Percentiles rank a stretch among this genome's conserved stretches.
Evolutionary conservation across 225 moss, liverwort and hornwort genomes (phyloP).

Genomic region (Bryoerythrophyllum caledonicum): DNA sequence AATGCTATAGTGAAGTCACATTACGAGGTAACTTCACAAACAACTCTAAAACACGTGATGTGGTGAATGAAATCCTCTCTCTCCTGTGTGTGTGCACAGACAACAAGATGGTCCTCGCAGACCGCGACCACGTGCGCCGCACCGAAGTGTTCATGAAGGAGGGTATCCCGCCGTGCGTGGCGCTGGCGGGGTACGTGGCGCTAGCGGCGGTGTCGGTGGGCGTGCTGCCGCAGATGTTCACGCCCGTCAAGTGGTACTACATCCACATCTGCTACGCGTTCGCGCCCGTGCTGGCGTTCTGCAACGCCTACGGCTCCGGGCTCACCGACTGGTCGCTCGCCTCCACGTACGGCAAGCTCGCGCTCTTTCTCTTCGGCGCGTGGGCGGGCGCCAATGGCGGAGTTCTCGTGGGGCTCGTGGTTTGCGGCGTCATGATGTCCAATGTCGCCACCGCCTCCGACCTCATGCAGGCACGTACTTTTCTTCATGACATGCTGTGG

Average conservation of each 20-base stretch:
- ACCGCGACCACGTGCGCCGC: conserved; percentile 57
- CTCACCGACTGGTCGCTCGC: conserved; percentile 93
- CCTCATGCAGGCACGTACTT: conserved; percentile 55
- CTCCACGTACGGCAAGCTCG: conserved; percentile 87
- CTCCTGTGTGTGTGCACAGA: conserved; percentile 30
- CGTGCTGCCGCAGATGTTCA: conserved; percentile 68
- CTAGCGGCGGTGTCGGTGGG: conserved; percentile 53
- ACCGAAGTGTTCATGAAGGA: conserved; percentile 70
- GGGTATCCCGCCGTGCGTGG: conserved; percentile 71
- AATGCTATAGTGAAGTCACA: too few species aligned
- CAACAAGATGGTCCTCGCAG: conserved; percentile 20
- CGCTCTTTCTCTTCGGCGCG: conserved; percentile 86
- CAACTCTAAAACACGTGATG: too few species aligned
- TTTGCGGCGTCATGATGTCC: conserved; percentile 90
- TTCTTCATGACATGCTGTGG: too few species aligned
- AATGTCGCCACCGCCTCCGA: conserved; percentile 79
- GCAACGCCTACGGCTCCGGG: conserved; percentile 81
- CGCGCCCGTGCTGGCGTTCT: conserved; percentile 89
- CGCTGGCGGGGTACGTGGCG: conserved; percentile 58
- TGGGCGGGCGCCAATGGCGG: conserved; percentile 77
- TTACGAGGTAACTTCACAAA: too few species aligned
- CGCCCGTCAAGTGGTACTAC: conserved; percentile 82
- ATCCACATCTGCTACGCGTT: conserved; percentile 74
- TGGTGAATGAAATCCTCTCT: not conserved
- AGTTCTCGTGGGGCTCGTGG: conserved; percentile 70